Evolutionary conservation across 2,329 filamentous ascomycete species (phyloP).

Genomic region (Anisogramma anomala): DNA sequence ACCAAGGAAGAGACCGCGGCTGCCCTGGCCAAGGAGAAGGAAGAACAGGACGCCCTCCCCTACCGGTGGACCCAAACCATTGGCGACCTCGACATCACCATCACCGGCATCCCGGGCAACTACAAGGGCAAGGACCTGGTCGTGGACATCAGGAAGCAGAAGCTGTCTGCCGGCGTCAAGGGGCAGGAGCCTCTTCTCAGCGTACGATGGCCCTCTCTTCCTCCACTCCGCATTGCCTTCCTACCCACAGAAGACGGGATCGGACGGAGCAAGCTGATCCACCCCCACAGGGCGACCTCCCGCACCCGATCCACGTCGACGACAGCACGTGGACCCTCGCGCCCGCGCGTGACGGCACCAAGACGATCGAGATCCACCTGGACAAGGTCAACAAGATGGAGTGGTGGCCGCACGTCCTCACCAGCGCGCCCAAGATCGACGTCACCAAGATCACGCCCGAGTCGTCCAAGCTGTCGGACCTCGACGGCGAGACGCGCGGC

Average conservation of each 20-base stretch:
- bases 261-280: not conserved
- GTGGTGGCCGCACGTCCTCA: slow-evolving; percentile 95
- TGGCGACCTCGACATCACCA: slow-evolving; percentile 68
- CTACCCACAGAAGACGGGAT: no score
- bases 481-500: slow-evolving; percentile 84
- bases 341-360: slow-evolving; percentile 55
- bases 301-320: slow-evolving; percentile 66
- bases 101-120: slow-evolving; percentile 62
- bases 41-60: slow-evolving; percentile 80
- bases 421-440: slow-evolving; percentile 79
- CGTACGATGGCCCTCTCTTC: slow-evolving; percentile 33
- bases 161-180: slow-evolving; percentile 71
- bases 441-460: slow-evolving; percentile 91
- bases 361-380: slow-evolving; percentile 67
- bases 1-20: slow-evolving; percentile 46
- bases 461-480: slow-evolving; percentile 78
- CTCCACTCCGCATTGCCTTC: not conserved
- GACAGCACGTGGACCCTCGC: slow-evolving; percentile 93
- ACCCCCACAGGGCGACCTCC: slow-evolving; percentile 60
- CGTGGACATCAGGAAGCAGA: slow-evolving; percentile 69
- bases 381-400: slow-evolving; percentile 96
- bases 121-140: slow-evolving; percentile 75
- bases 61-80: slow-evolving; percentile 98
- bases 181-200: slow-evolving; percentile 76
- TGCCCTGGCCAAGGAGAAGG: slow-evolving; percentile 58